A percentile compares a stretch with the other conserved stretches of the same genome.
These are phyloP conservation scores for Solanum bukasovii DNA, from an alignment of 257 asterid genomes.

Conservation along the genomic window DNA sequence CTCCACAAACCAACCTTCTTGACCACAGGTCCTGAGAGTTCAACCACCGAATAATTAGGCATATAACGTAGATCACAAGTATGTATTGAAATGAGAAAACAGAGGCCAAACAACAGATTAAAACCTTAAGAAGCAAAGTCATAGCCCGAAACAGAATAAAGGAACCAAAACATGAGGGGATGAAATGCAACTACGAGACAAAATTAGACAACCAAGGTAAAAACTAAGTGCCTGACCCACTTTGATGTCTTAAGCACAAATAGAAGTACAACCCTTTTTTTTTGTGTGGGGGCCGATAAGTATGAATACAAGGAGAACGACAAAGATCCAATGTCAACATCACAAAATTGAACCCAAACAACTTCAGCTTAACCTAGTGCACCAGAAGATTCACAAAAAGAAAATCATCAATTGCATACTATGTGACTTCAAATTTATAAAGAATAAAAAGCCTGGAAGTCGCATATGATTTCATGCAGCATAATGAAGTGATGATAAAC, in stretches of 20 bases:
- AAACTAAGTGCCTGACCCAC: neutral
- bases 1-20: neutral
- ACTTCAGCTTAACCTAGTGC: neutral
- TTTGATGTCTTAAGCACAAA: neutral
- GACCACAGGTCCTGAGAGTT: neutral
- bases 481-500: neutral
- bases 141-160: neutral
- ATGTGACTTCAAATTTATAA: neutral
- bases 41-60: neutral
- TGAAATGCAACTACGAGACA: neutral
- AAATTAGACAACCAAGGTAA: neutral
- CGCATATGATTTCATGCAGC: neutral
- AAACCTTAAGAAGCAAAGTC: neutral
- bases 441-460: neutral
- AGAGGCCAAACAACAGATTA: neutral
- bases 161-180: neutral
- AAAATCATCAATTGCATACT: neutral
- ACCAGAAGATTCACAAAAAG: neutral
- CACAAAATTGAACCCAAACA: neutral
- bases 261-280: neutral
- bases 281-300: neutral
- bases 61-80: neutral
- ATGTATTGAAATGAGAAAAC: neutral
- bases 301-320: neutral
- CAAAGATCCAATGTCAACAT: neutral